Evolutionary conservation across 176 grass and related monocot species (phyloP).

Genomic region (Calamus simplicifolius): DNA sequence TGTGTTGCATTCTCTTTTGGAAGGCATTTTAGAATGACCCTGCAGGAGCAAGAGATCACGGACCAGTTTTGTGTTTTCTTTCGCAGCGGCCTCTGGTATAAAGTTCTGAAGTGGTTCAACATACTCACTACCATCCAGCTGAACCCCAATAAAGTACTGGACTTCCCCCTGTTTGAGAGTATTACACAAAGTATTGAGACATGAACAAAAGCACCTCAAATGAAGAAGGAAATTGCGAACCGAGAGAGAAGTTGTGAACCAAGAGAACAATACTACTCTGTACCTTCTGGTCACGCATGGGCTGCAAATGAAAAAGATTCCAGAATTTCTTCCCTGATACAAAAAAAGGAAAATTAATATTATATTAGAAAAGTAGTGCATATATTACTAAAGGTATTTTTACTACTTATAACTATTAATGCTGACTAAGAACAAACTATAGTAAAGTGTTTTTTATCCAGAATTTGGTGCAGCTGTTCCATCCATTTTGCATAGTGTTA

Average conservation of each 20-base stretch:
- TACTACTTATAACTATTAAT: too few species aligned
- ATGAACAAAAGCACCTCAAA: too few species aligned
- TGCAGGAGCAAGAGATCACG: constrained; percentile 8
- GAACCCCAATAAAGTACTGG: constrained; percentile 96
- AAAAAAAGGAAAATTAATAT: not conserved
- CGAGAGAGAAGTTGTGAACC: constrained; percentile 14
- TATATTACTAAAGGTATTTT: too few species aligned
- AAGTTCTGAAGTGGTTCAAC: constrained; percentile 45
- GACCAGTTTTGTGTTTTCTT: constrained; percentile 66
- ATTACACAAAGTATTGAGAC: too few species aligned
- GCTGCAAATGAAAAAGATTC: constrained; percentile 98
- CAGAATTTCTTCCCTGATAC: constrained; percentile 80
- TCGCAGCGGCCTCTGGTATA: constrained; percentile 50
- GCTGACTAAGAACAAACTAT: too few species aligned
- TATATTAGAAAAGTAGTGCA: too few species aligned
- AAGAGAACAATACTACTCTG: constrained; percentile 6
- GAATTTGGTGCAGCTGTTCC: too few species aligned
- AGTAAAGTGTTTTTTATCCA: too few species aligned
- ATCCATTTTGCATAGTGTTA: too few species aligned
- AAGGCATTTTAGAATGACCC: not conserved
- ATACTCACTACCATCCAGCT: constrained; percentile 88
- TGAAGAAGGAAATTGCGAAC: not conserved
- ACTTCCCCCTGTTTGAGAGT: constrained; percentile 70
- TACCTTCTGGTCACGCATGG: constrained; percentile 99
- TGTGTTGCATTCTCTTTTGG: too few species aligned